Conservation (phyloP, 495 filamentous ascomycete species). For the Sporormia fimetaria region DNA sequence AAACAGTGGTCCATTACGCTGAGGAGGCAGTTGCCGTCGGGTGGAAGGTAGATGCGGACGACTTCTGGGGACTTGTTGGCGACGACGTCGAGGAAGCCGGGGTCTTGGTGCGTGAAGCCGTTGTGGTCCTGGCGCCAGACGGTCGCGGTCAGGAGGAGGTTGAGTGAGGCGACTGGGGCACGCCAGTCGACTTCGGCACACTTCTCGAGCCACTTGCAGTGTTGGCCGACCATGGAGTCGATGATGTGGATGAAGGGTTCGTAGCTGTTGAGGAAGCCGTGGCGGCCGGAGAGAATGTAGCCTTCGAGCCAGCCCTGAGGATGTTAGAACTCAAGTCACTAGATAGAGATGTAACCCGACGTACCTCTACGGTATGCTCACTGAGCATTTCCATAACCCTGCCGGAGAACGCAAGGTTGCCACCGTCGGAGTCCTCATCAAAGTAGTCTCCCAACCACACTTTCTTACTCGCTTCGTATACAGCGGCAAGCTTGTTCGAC, state of each 20-base stretch:
- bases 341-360: too few relatives aligned
- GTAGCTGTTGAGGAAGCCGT: conserved; percentile 65
- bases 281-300: conserved; percentile 57
- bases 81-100: conserved; percentile 62
- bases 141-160: conserved; percentile 62
- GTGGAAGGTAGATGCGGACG: conserved; percentile 65
- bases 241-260: conserved; percentile 71
- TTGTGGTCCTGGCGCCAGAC: conserved; percentile 74
- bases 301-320: conserved; percentile 54
- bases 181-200: conserved; percentile 62
- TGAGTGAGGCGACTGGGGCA: conserved; percentile 53
- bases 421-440: conserved; percentile 56
- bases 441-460: conserved; percentile 68
- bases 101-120: conserved; percentile 69
- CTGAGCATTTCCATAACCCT: conserved; percentile 70
- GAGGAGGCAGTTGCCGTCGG: conserved; percentile 62
- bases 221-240: conserved; percentile 69
- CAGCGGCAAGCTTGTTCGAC: conserved; percentile 57
- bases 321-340: too few relatives aligned
- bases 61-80: conserved; percentile 66
- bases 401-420: conserved; percentile 51
- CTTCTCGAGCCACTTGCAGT: conserved; percentile 74
- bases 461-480: conserved; percentile 62
- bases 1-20: conserved; percentile 59
- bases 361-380: conserved; percentile 59